Evolutionary conservation across 345 rosid genomes (phyloP).

Genomic region (Iberis pinnata): DNA sequence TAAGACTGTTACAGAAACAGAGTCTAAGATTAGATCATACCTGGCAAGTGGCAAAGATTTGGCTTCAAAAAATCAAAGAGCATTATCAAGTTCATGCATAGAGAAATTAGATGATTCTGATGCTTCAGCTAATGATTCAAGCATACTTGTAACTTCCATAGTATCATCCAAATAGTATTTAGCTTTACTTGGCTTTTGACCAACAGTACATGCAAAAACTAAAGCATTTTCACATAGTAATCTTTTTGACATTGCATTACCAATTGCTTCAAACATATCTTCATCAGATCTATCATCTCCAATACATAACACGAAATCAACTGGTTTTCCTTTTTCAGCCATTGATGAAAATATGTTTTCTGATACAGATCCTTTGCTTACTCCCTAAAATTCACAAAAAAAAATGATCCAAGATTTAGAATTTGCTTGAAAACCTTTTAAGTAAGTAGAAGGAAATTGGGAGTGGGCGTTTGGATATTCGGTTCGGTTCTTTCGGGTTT

Average conservation of each 20-base stretch:
- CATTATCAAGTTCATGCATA: constrained; percentile 26
- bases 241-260: constrained; percentile 33
- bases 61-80: constrained; percentile 16
- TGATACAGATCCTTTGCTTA: constrained; percentile 36
- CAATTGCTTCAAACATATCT: constrained; percentile 38
- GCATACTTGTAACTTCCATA: constrained; percentile 34
- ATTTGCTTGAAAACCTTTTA: background rate
- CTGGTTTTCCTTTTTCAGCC: constrained; percentile 31
- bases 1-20: background rate
- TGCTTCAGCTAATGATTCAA: constrained; percentile 36
- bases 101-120: constrained; percentile 28
- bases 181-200: constrained; percentile 97
- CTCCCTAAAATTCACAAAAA: constrained; percentile 24
- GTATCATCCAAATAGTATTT: constrained; percentile 61
- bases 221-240: constrained; percentile 21
- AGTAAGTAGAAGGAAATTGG: no score
- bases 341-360: constrained; percentile 32
- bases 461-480: no score
- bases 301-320: constrained; percentile 34
- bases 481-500: no score
- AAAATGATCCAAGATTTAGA: background rate
- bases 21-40: background rate
- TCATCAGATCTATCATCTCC: constrained; percentile 37
- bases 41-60: constrained; percentile 9
- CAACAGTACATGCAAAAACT: constrained; percentile 80